Base-by-base conservation (phyloP, 2,329 filamentous ascomycete species). In the Trichophyton benhamiae region DNA sequence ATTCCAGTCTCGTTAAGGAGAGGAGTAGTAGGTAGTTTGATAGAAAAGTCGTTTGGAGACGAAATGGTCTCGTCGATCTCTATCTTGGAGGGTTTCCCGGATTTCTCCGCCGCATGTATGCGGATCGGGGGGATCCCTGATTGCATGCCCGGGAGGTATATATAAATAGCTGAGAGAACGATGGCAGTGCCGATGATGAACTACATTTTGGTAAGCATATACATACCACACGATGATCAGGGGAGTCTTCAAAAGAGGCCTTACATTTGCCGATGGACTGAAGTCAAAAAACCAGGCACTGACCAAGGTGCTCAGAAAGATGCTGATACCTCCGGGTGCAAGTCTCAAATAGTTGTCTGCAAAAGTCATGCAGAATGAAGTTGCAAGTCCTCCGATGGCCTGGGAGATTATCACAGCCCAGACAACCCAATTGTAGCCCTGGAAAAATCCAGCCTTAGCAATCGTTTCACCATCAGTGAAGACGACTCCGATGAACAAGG, bases 331-430 rank as follows among this genome's bases (percentile, higher is more conserved):
- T 3, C 91, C 92, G 3, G 92, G 91, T 75, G 95, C 91, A 71
- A 94, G 96, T 79, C 95, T 95, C 63, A 89, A 87, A 71, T 95
- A 95, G 69, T 94, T 95, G 76, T 94, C 88, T 3, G 88, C 85
- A 70, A 90, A 89, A 65, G 87, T 88, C 72, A 94, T 87, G 71
- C 87, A 89, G 63, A 94, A 80, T 1, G 87, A 88, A 8, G 89
- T 86, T n/a, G 95, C 77, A 30, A 97, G 82, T 25, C 92, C 94
- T 36, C 91, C 91, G 41, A 86, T 76, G 0, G 91, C 88, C 72
- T 99, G 94, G 63, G 94, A 82, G 4, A 85, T 71, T 67, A 97
- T 88, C 3, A 91, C 88, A 3, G 84, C 80, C 91, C 91, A 96
- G 2, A 97, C 92, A 20, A 92, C 81, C 80, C 84, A 87, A 72